Percentiles rank a stretch among this genome's conserved stretches.
These are phyloP conservation scores for Teratosphaeriaceae sp. DNA, from an alignment of 2,329 filamentous ascomycete species.

Conservation along the genomic window DNA sequence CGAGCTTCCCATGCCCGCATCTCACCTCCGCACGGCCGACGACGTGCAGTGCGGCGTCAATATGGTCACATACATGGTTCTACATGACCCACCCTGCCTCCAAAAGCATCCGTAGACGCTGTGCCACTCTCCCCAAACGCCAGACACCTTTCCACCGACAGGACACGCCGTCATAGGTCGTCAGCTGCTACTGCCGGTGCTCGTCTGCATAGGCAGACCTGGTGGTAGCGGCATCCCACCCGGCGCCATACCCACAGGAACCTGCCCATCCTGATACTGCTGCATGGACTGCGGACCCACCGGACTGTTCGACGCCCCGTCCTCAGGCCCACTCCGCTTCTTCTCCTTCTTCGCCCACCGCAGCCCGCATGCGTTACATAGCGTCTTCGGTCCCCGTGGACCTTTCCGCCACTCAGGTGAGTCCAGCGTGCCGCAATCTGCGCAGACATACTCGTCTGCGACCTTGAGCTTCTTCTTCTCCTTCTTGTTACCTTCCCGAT, in stretches of 20 bases:
- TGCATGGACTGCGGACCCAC: neutral
- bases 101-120: constrained; percentile 6
- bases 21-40: neutral
- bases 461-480: constrained; percentile 82
- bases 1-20: neutral
- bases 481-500: constrained; percentile 69
- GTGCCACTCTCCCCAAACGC: neutral
- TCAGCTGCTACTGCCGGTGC: constrained; percentile 10
- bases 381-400: constrained; percentile 82
- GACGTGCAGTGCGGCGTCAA: too few relatives aligned
- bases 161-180: neutral
- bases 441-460: constrained; percentile 84
- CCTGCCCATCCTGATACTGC: constrained; percentile 10
- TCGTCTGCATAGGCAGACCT: constrained; percentile 18
- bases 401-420: constrained; percentile 96
- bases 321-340: constrained; percentile 26
- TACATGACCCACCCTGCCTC: constrained; percentile 7
- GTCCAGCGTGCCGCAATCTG: constrained; percentile 89
- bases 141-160: neutral
- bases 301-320: neutral
- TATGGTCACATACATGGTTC: too few relatives aligned
- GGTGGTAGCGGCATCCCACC: constrained; percentile 9
- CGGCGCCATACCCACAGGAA: constrained; percentile 7
- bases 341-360: constrained; percentile 36
- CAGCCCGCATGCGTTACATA: constrained; percentile 86